Evolutionary conservation across 2,329 filamentous ascomycete genomes (phyloP).

Genomic region (Polychaeton citri): DNA sequence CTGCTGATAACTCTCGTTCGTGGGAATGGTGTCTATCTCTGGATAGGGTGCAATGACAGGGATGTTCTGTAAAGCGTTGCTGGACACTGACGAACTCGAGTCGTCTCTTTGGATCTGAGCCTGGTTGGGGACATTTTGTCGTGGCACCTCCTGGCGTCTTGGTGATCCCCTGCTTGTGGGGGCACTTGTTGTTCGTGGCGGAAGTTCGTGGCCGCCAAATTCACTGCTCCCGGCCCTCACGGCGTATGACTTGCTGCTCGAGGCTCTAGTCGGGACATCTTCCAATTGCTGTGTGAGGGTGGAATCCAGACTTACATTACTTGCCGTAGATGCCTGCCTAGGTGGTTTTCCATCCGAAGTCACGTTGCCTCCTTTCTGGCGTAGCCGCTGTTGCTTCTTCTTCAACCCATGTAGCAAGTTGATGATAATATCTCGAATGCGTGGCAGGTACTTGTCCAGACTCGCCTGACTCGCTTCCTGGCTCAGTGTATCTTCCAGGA

Average conservation of each 20-base stretch:
- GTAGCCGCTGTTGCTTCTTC: constrained; percentile 84
- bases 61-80: constrained; percentile 60
- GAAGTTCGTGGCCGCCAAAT: constrained; percentile 28
- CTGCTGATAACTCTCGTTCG: constrained; percentile 10
- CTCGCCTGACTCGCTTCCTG: constrained; percentile 92
- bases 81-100: constrained; percentile 54
- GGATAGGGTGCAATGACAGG: constrained; percentile 63
- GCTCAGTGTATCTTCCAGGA: constrained; percentile 89
- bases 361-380: constrained; percentile 37
- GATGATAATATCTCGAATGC: constrained; percentile 97
- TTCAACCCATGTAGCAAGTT: constrained; percentile 92
- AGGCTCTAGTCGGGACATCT: constrained; percentile 24
- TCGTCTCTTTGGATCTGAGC: constrained; percentile 24
- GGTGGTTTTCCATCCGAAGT: constrained; percentile 22
- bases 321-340: constrained; percentile 34
- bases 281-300: constrained; percentile 33
- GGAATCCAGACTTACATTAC: constrained; percentile 29
- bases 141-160: constrained; percentile 26
- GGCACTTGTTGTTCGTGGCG: constrained; percentile 34
- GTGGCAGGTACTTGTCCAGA: constrained; percentile 82
- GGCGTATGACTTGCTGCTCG: constrained; percentile 27
- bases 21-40: constrained; percentile 42
- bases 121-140: constrained; percentile 19
- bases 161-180: constrained; percentile 30
- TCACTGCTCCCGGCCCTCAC: constrained; percentile 29